Base-by-base conservation (phyloP, 164 flowering plant species). In the Malania oleifera region DNA sequence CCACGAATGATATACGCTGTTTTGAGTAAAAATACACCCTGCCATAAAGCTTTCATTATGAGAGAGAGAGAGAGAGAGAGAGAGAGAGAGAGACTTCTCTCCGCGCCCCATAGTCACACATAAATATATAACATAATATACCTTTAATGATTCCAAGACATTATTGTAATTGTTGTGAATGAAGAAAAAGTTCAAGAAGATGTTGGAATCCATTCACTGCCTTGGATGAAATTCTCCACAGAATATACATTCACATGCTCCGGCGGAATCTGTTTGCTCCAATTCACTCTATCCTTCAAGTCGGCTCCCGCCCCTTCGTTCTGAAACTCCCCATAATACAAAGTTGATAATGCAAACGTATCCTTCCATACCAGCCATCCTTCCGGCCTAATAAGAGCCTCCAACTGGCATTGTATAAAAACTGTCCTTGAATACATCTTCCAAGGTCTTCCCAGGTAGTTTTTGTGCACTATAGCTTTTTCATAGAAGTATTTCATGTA, bases 391-490 rank as follows among this genome's bases (percentile, higher is more conserved):
- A 93, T 57, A 4, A 86, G 67, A 1, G 44, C 71, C 46, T 67
- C 95, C 56, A 93, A 8, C 7, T 26, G 41, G 28, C 89, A 84
- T 0, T 68, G 14, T 0, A 93, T 51, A 59, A 87, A 86, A 13
- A 93, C 89, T 1, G 92, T 82, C 62, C 97, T 80, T 0, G 96
- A 82, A 47, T 67, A 92, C 69, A 79, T 83, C 71, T 87, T 92
- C 98, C 98, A 92, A 11, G 98, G 98, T 67, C 97, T 69, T 9
- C 98, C 98, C 50, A 93, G 69, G 71, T 50, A 89, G 50, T 69
- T 89, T 54, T 59, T 77, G 71, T 92, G 93, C 46, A 66, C 85
- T 28, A 60, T 62, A 11, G 93, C 84, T 19, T 83, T 83, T 34
- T 57, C 41, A 8, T 52, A 6, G 53, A 75, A 90, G 37, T 73